Evolutionary conservation across 768 basidiomycete genomes (phyloP).

Genomic region (Calocybe indica): DNA sequence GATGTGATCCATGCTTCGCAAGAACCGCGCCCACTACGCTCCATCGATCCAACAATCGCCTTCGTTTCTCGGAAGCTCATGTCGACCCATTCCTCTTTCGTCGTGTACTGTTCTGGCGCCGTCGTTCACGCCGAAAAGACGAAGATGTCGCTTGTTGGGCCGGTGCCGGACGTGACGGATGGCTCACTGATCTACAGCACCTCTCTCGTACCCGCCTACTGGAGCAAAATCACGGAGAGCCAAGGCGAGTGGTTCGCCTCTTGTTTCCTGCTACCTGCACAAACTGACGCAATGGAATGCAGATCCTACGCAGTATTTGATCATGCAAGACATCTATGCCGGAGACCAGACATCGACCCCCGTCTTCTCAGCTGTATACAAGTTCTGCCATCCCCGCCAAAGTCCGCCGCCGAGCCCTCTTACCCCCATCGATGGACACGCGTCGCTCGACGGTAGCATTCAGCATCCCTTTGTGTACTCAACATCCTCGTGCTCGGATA

Average conservation of each 20-base stretch:
- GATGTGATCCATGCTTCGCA: conserved; percentile 31
- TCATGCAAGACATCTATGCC: conserved; percentile 53
- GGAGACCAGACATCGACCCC: conserved; percentile 23
- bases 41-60: conserved; percentile 65
- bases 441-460: too few relatives aligned
- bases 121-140: conserved; percentile 49
- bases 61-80: conserved; percentile 46
- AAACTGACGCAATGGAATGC: conserved; percentile 2
- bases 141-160: conserved; percentile 22
- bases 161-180: conserved; percentile 18
- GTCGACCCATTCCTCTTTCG: conserved; percentile 48
- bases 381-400: conserved; percentile 38
- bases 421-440: too few relatives aligned
- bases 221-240: conserved; percentile 52
- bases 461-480: too few relatives aligned
- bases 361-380: conserved; percentile 55
- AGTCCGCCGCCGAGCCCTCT: conserved; percentile 5
- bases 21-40: conserved; percentile 44
- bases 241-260: conserved; percentile 36
- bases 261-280: conserved; percentile 1
- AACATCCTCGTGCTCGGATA: too few relatives aligned
- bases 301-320: conserved; percentile 66
- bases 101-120: conserved; percentile 42
- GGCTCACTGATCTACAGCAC: conserved; percentile 50
- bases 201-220: conserved; percentile 56